Evolutionary conservation across 164 flowering plant species (phyloP), one percentile per base, ranked within the genome.

Genomic region (Kalanchoe fedtschenkoi): DNA sequence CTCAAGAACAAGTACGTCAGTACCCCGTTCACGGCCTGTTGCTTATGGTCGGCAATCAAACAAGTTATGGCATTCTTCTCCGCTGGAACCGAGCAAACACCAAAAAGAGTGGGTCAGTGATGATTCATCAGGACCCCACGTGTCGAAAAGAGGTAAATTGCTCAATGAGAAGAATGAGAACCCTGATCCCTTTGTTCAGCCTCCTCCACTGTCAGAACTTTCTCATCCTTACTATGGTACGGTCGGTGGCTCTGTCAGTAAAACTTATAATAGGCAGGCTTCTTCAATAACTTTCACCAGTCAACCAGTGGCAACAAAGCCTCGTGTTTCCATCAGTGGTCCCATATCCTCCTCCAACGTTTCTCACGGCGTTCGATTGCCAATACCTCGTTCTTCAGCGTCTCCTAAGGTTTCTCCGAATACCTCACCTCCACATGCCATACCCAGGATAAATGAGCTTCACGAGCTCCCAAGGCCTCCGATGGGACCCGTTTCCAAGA

Each of bases 1-100:
- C 37, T 62, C 78, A 34, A 73, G 75, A 73, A 69, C 79, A 62
- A 70, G 69, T 64, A 68, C 63, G 65, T 70, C 76, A 61, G 70
- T n/a, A 64, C 68, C 79, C 30, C 74, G 70, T 11, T 19, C 76
- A 69, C 73, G 81, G 62, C 74, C 68, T 29, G 47, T 70, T 32
- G 72, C 68, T 58, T 26, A 32, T 10, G 62, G 62, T 64, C 80
- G 76, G 39, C 69, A 34, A 4, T 33, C 72, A 19, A 68, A 68
- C 30, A 75, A 75, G 66, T 46, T 74, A 34, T 83, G 81, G 84
- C 88, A 86, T 72, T 93, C 96, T 62, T 81, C 82, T 2, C 95
- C 98, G 57, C 71, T 86, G 70, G 85, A 80, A 64, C 80, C 75
- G 33, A 78, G 75, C 63, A 81, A 77, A 60, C 69, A 68, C 46